Base-by-base conservation (phyloP, 306 rosid genomes). In the Luffa acutangula region DNA sequence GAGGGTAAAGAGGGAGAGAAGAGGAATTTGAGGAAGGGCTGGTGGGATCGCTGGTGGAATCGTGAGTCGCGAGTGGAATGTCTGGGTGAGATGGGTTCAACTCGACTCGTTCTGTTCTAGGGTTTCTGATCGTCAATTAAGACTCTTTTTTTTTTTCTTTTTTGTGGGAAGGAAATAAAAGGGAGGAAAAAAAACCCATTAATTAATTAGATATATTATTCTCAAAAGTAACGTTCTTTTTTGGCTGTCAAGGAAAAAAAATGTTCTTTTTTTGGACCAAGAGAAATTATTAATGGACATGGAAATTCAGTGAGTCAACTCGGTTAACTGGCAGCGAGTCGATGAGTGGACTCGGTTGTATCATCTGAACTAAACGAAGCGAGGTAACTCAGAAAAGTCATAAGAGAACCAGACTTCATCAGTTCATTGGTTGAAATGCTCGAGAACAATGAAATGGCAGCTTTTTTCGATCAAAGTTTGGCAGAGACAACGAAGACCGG, bases 61-160 rank as follows among this genome's bases (percentile, higher is more conserved):
- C 81, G 81, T 49, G 81, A 78, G 81, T 78, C 62, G 59, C 75
- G 75, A 49, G 72, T 63, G 46, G 33, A 31, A 78, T 81, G 80
- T 87, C 46, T 85, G 41, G 82, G 73, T 78, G 72, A 64, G n/a
- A 78, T 78, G 62, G 75, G 75, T 63, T 78, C 75, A 64, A 78
- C 81, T 64, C 81, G 74, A 49, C 75, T 43, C 65, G 42, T 25
- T 34, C 18, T 66, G n/a, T 11, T 78, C 54, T 78, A 78, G 81
- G 81, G 81, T 49, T 78, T 21, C 53, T 10, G 37, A 2, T 20
- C 1, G 33, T 13, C 13, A 48, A 75, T 48, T 33, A 33, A 6
- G n/a, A 3, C 0, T 4, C 34, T 13, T 2, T 49, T 49, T 43
- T 11, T 51, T 46, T 66, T 11, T 5, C 0, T 71, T 45, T n/a